Base-by-base conservation (phyloP, 2,329 filamentous ascomycete species). In the Acrocalymma vagum region DNA sequence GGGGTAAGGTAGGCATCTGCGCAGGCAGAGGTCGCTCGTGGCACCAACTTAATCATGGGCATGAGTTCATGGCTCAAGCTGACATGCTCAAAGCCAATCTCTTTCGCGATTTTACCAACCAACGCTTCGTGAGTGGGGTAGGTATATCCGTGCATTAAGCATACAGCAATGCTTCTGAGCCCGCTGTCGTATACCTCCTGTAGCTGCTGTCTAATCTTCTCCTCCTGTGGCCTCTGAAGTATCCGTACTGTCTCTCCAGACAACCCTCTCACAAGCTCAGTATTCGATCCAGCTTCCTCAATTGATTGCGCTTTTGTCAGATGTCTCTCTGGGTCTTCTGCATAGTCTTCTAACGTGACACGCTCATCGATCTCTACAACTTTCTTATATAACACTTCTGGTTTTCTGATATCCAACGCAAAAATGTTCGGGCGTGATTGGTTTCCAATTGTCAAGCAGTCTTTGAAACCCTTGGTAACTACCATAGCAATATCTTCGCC, bases 361-460 rank as follows among this genome's bases (percentile, higher is more conserved):
- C 92, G 79, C 77, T 96, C 92, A 48, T 95, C 87, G 27, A 96
- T 80, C 73, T 96, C 92, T n/a, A 96, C 77, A 0, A 96, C 90
- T 32, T 78, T 78, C 61, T 90, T 84, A 65, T 96, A 96, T 5
- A 96, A 74, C 6, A 95, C 88, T 54, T 95, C 90, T 0, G 92
- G 91, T 64, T 93, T 91, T 54, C 81, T 78, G 55, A 96, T 95
- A 13, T 88, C 88, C 29, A 96, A 76, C 63, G 96, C 92, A 60
- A 96, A 96, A 55, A 96, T 95, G 65, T 86, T 87, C 14, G 92
- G 92, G 30, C 92, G 79, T 11, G 86, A 89, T 74, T 96, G 92
- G 67, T 96, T 95, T 10, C 92, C 92, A 63, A 96, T 96, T 36
- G 85, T 81, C 16, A 96, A 75, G 56, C 90, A 95, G 67, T 96